A percentile compares a stretch with the other conserved stretches of the same genome.
phyloP scores from a whole-genome alignment of 1,284 basidiomycete genomes.

The Ganoderma boninense region DNA sequence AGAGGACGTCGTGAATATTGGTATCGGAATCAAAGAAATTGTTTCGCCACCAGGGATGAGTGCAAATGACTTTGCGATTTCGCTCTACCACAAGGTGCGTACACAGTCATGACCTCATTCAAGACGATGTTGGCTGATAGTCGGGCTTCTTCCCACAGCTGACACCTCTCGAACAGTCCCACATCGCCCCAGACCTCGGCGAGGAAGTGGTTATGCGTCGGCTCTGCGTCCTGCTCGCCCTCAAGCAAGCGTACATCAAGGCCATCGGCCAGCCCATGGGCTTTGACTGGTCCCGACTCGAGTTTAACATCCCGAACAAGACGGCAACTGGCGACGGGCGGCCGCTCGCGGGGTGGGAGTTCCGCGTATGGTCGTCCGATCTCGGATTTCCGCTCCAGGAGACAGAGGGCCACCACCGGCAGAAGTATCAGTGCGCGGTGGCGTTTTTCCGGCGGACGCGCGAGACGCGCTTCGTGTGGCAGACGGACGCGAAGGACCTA shows the following conservation, averaged over 20 bases:
- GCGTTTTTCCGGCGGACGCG: conserved; percentile 76
- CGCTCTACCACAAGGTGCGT: conserved; percentile 75
- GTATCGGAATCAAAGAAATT: conserved; percentile 75
- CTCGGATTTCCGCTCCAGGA: conserved; percentile 73
- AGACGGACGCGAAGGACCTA: conserved; percentile 67
- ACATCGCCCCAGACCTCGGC: conserved; percentile 56
- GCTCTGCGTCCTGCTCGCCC: conserved; percentile 74
- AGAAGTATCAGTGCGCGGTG: conserved; percentile 76
- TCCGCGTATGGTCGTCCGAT: conserved; percentile 78
- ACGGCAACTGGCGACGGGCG: conserved; percentile 70
- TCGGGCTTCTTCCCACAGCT: conserved; percentile 51
- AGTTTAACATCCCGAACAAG: conserved; percentile 75
- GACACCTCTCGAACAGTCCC: conserved; percentile 65
- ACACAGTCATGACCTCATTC: neutral
- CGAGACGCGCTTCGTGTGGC: conserved; percentile 75
- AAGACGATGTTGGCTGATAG: neutral
- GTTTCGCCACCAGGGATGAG: conserved; percentile 65
- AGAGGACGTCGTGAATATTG: conserved; percentile 79
- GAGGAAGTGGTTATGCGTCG: conserved; percentile 75
- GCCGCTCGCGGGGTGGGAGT: conserved; percentile 81
- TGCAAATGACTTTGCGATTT: conserved; percentile 71
- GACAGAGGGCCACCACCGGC: conserved; percentile 59
- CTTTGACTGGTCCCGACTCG: conserved; percentile 81
- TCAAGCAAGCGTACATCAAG: conserved; percentile 82
- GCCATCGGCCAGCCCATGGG: conserved; percentile 82